Conservation (phyloP, 495 filamentous ascomycete genomes). For the Polyplosphaeria fusca region DNA sequence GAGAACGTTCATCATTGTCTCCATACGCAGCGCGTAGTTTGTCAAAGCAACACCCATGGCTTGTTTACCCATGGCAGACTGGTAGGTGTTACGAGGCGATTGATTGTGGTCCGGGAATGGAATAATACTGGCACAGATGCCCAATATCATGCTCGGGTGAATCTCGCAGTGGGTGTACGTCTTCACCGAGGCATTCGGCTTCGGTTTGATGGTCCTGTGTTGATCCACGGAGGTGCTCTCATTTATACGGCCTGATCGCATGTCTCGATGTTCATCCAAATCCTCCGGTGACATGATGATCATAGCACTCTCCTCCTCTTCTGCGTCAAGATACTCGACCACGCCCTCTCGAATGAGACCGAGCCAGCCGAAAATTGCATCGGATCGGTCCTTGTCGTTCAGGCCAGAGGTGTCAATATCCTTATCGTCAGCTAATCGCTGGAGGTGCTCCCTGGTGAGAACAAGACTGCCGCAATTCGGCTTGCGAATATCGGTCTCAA, state of each 20-base stretch:
- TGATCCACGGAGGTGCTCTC: slow-evolving; percentile 55
- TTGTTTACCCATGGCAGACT: slow-evolving; percentile 99
- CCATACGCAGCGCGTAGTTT: slow-evolving; percentile 93
- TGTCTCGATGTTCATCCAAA: slow-evolving; percentile 62
- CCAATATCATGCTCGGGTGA: slow-evolving; percentile 97
- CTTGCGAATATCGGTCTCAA: slow-evolving; percentile 71
- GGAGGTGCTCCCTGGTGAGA: slow-evolving; percentile 76
- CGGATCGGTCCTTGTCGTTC: slow-evolving; percentile 20
- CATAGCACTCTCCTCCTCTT: slow-evolving; percentile 98
- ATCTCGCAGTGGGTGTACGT: slow-evolving; percentile 98
- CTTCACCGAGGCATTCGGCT: slow-evolving; percentile 74
- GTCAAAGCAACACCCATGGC: slow-evolving; percentile 99
- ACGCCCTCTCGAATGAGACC: slow-evolving; percentile 75
- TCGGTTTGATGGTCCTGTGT: slow-evolving; percentile 81
- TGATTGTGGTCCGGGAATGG: slow-evolving; percentile 99
- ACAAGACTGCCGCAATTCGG: slow-evolving; percentile 72
- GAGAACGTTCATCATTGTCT: slow-evolving; percentile 98
- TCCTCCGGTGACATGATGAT: slow-evolving; percentile 98
- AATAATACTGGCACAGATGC: slow-evolving; percentile 98
- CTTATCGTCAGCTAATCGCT: slow-evolving; percentile 65
- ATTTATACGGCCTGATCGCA: slow-evolving; percentile 63
- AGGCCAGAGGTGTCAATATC: slow-evolving; percentile 46
- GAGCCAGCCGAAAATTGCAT: slow-evolving; percentile 69
- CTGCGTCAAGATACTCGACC: slow-evolving; percentile 93
- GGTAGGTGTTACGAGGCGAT: slow-evolving; percentile 97